Evolutionary conservation across 805 yeast genomes (phyloP), one percentile per base, ranked within the genome.

Genomic region (Pichia nakasei): DNA sequence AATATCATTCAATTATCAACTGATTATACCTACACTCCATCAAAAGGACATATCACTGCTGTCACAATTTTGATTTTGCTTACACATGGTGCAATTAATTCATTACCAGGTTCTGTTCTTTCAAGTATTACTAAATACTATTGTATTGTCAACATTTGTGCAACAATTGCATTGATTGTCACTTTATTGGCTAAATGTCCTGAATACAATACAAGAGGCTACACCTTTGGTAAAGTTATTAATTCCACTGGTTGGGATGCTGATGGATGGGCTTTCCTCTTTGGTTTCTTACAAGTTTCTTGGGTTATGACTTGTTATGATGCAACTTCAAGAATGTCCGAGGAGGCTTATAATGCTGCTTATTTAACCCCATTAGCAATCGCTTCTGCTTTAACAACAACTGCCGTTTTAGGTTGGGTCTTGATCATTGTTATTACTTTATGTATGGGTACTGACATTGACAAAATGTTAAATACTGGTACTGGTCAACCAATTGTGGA

Each of bases 281-380:
- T 72, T 46, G 71, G 76, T 17, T 74, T 75, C 70, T 64, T 72
- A 58, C 77, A 77, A 33, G 76, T 72, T 17, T 68, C 76, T 35
- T 75, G 80, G 80, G 76, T 77, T 46, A 74, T 74, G 67, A 76
- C 79, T 22, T 69, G 75, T 26, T 75, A 74, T 52, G 80, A 75
- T 57, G 73, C 78, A 22, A 70, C 75, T 29, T 68, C 75, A 38
- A 73, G 76, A 60, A 72, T 75, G 69, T 65, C 76, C 4, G 80
- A 75, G 55, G 79, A 75, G 54, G 71, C 76, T 46, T 64, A 67
- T 45, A 66, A 72, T 47, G 82, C 85, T 19, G 75, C 74, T 12
- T 64, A 61, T 45, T 65, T 71, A 32, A 76, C 80, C 7, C 84
- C 85, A 18, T 57, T 71, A 46, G 85, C 84, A 11, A 78, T 79